Evolutionary conservation across 164 flowering plant species (phyloP).

Genomic region (Hamamelis virginiana): DNA sequence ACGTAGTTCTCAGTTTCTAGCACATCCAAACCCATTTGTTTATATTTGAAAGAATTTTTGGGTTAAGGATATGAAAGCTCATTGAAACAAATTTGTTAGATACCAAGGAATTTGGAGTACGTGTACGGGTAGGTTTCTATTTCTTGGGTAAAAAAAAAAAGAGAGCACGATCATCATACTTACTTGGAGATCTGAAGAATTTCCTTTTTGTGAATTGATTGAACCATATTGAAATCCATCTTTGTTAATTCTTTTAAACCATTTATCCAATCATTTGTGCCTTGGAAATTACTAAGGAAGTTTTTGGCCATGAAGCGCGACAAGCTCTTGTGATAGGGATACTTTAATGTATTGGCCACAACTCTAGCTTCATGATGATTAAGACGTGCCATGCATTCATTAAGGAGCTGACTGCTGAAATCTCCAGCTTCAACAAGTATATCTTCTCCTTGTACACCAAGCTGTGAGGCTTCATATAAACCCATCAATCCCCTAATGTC

Average conservation of each 20-base stretch:
- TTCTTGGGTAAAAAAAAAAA: too few relatives aligned
- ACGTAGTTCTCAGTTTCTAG: too few relatives aligned
- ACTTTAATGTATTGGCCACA: not conserved
- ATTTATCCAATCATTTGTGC: not conserved
- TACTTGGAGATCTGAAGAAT: slow-evolving; percentile 38
- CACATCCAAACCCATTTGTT: too few relatives aligned
- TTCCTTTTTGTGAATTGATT: slow-evolving; percentile 23
- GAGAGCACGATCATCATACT: too few relatives aligned
- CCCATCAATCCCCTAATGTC: not conserved
- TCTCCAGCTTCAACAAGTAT: not conserved
- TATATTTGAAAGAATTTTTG: too few relatives aligned
- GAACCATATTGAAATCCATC: slow-evolving; percentile 1
- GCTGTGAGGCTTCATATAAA: not conserved
- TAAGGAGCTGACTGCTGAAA: not conserved
- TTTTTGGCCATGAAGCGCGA: not conserved
- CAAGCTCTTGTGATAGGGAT: slow-evolving; percentile 6
- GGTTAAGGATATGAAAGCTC: too few relatives aligned
- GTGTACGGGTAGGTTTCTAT: too few relatives aligned
- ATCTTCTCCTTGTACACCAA: not conserved
- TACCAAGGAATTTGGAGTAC: too few relatives aligned
- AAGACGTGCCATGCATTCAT: too few relatives aligned
- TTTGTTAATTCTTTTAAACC: not conserved
- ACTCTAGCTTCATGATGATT: not conserved
- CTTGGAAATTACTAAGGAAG: not conserved
- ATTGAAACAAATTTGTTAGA: too few relatives aligned